Evolutionary conservation across 83 land plant species (phyloP).

Genomic region (Thuja plicata): DNA sequence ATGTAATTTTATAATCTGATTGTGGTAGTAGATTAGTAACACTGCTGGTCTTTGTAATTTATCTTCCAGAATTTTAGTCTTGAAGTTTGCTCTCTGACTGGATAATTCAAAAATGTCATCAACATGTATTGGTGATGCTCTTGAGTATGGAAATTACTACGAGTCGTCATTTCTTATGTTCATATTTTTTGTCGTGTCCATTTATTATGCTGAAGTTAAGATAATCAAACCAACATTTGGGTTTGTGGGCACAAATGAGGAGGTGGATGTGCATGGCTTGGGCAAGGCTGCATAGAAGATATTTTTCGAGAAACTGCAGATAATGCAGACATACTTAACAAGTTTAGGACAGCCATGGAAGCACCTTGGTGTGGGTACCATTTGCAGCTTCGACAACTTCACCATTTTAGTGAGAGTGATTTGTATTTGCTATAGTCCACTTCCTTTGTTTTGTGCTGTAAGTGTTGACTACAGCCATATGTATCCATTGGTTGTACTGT

Average conservation of each 20-base stretch:
- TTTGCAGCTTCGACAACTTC: neutral
- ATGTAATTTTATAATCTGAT: neutral
- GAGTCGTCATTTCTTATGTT: neutral
- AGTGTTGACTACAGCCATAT: neutral
- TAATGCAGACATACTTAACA: neutral
- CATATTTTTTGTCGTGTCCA: neutral
- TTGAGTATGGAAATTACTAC: neutral
- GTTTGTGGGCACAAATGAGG: neutral
- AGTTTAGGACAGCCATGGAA: neutral
- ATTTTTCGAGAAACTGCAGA: neutral
- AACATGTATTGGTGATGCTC: neutral
- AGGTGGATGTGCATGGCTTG: constrained; percentile 10
- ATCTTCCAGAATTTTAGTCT: neutral
- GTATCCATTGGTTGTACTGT: neutral
- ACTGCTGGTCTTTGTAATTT: neutral
- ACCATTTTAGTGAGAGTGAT: neutral
- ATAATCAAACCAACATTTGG: neutral
- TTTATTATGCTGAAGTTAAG: neutral
- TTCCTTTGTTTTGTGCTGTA: neutral
- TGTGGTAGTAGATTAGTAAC: neutral
- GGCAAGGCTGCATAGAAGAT: constrained; percentile 7
- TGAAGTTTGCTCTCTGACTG: neutral
- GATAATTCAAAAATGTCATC: neutral
- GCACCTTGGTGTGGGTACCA: neutral
- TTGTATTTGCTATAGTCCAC: neutral